Percentiles rank a stretch among this genome's conserved stretches.
Conservation (phyloP, 1,284 basidiomycete genomes). For the Cryptococcus wingfieldii region DNA sequence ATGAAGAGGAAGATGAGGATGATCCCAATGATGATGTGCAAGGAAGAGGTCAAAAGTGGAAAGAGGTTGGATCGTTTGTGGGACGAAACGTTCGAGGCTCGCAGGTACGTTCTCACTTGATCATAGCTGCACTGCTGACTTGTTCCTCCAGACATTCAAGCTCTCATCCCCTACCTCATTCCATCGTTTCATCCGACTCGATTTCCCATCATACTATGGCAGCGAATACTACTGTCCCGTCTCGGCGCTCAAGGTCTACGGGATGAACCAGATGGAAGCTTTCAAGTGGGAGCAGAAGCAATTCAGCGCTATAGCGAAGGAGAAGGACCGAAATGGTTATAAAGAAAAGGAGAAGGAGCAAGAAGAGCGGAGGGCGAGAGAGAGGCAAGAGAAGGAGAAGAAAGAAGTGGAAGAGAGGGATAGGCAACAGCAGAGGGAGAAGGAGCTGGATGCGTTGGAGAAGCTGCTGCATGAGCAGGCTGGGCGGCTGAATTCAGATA, state of each 20-base stretch:
- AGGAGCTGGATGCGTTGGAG: constrained; percentile 38
- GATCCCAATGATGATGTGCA: constrained; percentile 12
- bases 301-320: constrained; percentile 18
- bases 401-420: constrained; percentile 25
- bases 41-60: constrained; percentile 44
- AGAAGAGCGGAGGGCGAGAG: constrained; percentile 20
- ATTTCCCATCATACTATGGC: constrained; percentile 90
- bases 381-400: constrained; percentile 32
- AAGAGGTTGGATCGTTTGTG: constrained; percentile 62
- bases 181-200: constrained; percentile 89
- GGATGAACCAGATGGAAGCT: constrained; percentile 92
- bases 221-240: constrained; percentile 96
- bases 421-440: constrained; percentile 18
- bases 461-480: constrained; percentile 38
- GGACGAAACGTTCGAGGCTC: constrained; percentile 89
- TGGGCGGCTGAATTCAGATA: constrained; percentile 12
- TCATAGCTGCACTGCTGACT: neutral
- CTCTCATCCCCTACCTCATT: constrained; percentile 63
- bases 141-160: constrained; percentile 57
- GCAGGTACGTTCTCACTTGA: constrained; percentile 59
- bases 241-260: constrained; percentile 87
- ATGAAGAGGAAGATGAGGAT: constrained; percentile 62
- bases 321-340: constrained; percentile 19
- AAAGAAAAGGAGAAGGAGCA: constrained; percentile 15
- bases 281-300: constrained; percentile 75